Conservation (phyloP, 2,329 filamentous ascomycete species). For the Aureobasidium namibiae region DNA sequence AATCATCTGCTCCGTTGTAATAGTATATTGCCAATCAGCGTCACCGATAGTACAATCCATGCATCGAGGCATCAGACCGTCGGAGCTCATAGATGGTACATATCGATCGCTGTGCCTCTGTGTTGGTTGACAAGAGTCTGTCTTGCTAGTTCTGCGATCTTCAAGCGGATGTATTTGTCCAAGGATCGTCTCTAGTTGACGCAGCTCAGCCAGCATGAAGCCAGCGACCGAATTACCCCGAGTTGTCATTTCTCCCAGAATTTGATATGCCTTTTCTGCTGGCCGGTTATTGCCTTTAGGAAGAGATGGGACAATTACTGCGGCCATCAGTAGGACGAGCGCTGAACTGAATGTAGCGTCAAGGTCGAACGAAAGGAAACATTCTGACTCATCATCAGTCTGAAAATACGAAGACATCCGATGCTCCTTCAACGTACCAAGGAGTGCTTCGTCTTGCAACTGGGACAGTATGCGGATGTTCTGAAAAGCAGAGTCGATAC, state of each 20-base stretch:
- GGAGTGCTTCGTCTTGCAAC: background rate
- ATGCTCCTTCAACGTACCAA: background rate
- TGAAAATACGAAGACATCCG: background rate
- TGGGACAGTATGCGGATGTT: background rate
- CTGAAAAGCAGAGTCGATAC: background rate
- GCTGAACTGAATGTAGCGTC: background rate
- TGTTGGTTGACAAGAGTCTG: background rate
- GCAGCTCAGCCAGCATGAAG: background rate
- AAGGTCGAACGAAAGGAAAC: background rate
- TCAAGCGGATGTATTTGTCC: background rate
- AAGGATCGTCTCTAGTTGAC: background rate
- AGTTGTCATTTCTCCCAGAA: background rate
- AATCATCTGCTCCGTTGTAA: background rate
- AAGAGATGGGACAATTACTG: background rate
- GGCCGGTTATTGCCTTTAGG: background rate
- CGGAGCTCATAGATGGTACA: too few relatives aligned
- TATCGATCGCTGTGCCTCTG: too few relatives aligned
- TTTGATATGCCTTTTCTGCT: background rate
- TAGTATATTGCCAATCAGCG: background rate
- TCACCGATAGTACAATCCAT: constrained; percentile 24
- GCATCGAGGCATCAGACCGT: background rate
- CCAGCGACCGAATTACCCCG: background rate
- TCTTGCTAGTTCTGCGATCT: background rate
- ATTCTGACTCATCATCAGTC: background rate
- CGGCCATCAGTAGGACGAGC: background rate